Evolutionary conservation across 305 asterid genomes (phyloP).

Genomic region (Solanum hybrid): DNA sequence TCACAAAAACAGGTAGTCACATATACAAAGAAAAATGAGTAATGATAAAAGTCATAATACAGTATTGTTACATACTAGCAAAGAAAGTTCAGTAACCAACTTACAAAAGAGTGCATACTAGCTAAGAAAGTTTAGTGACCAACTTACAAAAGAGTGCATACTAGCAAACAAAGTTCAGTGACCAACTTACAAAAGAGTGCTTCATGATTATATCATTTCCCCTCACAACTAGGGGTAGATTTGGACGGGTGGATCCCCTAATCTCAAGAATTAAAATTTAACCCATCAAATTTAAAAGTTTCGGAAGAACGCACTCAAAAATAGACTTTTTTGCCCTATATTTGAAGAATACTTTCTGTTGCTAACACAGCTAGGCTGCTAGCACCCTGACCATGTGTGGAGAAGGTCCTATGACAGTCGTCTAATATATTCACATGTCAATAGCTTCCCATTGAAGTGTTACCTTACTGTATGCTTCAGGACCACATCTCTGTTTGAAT

Average conservation of each 20-base stretch:
- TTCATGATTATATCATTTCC: background rate
- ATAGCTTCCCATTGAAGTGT: background rate
- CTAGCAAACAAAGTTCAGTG: background rate
- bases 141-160: background rate
- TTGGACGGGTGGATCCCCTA: background rate
- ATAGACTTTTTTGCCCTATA: background rate
- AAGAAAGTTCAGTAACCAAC: background rate
- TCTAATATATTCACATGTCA: background rate
- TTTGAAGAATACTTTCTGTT: background rate
- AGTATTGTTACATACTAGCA: background rate
- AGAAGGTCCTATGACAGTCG: background rate
- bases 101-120: background rate
- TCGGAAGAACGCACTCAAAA: background rate
- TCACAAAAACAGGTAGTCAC: background rate
- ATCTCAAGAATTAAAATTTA: background rate
- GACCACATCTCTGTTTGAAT: slow-evolving; percentile 54
- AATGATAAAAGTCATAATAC: background rate
- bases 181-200: background rate
- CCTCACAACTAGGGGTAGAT: background rate
- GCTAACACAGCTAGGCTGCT: background rate
- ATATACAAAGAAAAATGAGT: background rate
- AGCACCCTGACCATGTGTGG: background rate
- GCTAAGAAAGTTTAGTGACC: background rate
- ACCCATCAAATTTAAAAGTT: background rate
- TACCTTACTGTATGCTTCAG: slow-evolving; percentile 69